Conservation (phyloP, 371 early-diverging fungal genomes). For the Choanephora cucurbitarum region DNA sequence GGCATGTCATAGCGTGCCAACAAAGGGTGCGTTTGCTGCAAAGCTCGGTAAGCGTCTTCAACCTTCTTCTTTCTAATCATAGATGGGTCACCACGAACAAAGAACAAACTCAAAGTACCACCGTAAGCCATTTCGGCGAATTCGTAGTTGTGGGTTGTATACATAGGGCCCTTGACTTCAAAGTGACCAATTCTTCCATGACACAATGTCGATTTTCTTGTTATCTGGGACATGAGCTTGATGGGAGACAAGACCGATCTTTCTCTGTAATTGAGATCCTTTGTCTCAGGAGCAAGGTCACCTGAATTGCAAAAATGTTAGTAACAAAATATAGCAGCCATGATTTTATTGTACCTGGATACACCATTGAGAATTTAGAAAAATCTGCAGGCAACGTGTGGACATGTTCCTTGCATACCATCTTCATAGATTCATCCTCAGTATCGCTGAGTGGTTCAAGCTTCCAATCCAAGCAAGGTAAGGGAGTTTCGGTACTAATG, state of each 20-base stretch:
- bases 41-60: not conserved
- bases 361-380: not conserved
- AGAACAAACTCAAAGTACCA: conserved; percentile 5
- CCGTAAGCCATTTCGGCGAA: conserved; percentile 11
- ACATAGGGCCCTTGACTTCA: not conserved
- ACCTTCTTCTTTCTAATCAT: not conserved
- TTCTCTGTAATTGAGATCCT: conserved; percentile 11
- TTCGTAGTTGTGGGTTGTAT: conserved; percentile 9
- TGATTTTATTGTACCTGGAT: not conserved
- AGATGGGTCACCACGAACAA: not conserved
- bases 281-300: not conserved
- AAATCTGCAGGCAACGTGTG: not conserved
- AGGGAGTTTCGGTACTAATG: not conserved
- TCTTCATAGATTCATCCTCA: not conserved
- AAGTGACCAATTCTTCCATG: conserved; percentile 9
- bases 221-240: conserved; percentile 10
- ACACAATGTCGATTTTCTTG: not conserved
- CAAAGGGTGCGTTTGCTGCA: not conserved
- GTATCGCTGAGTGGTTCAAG: not conserved
- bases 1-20: conserved; percentile 1
- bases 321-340: not conserved
- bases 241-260: conserved; percentile 7
- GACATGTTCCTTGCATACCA: not conserved
- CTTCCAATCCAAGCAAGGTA: conserved; percentile 7
- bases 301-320: no score